A percentile compares a stretch with the other conserved stretches of the same genome.
Conservation (phyloP, 306 rosid species). For the Adenanthera pavonina region DNA sequence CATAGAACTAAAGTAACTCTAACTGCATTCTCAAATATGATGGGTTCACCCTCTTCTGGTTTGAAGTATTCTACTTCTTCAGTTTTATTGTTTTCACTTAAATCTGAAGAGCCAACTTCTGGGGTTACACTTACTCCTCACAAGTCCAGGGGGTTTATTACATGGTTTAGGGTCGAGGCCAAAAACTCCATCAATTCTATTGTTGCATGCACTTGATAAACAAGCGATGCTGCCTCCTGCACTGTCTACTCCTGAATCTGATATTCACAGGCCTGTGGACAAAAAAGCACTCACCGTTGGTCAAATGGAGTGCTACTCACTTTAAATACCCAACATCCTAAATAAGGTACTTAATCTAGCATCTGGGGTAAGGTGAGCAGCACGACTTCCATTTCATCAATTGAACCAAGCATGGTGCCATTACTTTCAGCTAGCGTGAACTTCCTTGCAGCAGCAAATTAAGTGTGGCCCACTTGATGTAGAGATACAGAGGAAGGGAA, state of each 20-base stretch:
- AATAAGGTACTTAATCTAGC: too few relatives aligned
- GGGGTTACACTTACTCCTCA: constrained; percentile 7
- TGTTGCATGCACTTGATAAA: too few relatives aligned
- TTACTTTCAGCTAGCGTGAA: constrained; percentile 25
- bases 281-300: constrained; percentile 19
- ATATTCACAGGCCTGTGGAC: constrained; percentile 16
- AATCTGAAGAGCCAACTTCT: constrained; percentile 4
- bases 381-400: constrained; percentile 26
- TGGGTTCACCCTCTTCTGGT: constrained; percentile 30
- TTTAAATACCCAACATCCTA: too few relatives aligned
- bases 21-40: constrained; percentile 25
- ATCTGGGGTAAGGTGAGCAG: too few relatives aligned
- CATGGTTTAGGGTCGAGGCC: constrained; percentile 25
- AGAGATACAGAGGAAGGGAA: too few relatives aligned
- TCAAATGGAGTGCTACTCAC: constrained; percentile 5
- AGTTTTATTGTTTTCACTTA: constrained; percentile 25
- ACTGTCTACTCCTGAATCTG: constrained; percentile 1
- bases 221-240: neutral
- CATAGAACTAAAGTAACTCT: constrained; percentile 20
- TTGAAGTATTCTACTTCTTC: constrained; percentile 29
- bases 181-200: neutral
- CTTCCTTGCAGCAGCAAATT: constrained; percentile 34
- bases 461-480: constrained; percentile 8
- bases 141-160: constrained; percentile 14
- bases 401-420: constrained; percentile 24